Evolutionary conservation across 345 rosid genomes (phyloP).

Genomic region (Nasturtium officinale): DNA sequence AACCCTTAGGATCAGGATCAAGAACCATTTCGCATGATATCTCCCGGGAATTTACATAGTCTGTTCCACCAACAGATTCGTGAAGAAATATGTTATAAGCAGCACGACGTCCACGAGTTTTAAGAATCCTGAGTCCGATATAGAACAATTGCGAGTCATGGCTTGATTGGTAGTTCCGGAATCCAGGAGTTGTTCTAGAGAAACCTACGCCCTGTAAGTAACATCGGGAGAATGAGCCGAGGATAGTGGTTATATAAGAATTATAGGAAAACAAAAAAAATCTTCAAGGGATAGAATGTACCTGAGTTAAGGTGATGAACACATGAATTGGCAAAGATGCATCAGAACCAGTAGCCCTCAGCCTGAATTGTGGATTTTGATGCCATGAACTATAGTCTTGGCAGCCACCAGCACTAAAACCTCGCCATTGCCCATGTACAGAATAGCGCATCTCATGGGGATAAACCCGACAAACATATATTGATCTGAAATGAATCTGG

Average conservation of each 20-base stretch:
- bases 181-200: conserved; percentile 95
- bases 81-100: conserved; percentile 93
- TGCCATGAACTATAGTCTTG: conserved; percentile 98
- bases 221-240: conserved; percentile 13
- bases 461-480: conserved; percentile 95
- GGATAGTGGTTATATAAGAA: conserved; percentile 1
- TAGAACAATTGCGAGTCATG: conserved; percentile 93
- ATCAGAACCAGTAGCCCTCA: conserved; percentile 90
- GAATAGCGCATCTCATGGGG: conserved; percentile 99
- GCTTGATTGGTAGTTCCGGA: conserved; percentile 91
- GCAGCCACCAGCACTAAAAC: conserved; percentile 98
- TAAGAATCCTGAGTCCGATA: conserved; percentile 96
- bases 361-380: conserved; percentile 97
- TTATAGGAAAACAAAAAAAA: not conserved
- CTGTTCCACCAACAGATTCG: conserved; percentile 99
- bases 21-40: conserved; percentile 99
- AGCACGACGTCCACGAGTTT: conserved; percentile 97
- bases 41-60: conserved; percentile 99
- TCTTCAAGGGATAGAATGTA: conserved; percentile 27
- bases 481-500: conserved; percentile 98
- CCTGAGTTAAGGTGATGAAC: conserved; percentile 98
- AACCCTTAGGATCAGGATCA: conserved; percentile 99
- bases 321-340: conserved; percentile 89
- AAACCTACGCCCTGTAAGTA: conserved; percentile 87
- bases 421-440: conserved; percentile 95